Evolutionary conservation across 2,329 filamentous ascomycete species (phyloP).

Genomic region (Trichoderma brevicompactum): DNA sequence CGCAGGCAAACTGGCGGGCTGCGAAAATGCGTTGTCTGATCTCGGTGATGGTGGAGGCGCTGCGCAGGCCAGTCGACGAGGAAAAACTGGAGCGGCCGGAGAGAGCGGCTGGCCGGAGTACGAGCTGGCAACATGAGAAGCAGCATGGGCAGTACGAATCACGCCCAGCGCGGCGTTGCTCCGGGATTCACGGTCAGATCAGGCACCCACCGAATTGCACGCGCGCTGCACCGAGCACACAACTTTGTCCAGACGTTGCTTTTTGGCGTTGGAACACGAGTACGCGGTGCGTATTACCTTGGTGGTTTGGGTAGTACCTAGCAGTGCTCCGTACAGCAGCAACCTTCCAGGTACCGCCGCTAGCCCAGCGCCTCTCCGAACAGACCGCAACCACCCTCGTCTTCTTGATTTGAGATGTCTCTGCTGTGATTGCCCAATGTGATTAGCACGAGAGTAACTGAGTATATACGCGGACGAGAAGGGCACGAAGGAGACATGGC

Average conservation of each 20-base stretch:
- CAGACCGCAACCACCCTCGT: not conserved
- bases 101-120: not conserved
- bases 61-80: not conserved
- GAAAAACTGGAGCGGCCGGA: constrained; percentile 14
- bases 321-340: not conserved
- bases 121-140: not conserved
- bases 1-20: not conserved
- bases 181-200: constrained; percentile 14
- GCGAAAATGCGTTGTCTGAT: constrained; percentile 4
- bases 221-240: not conserved
- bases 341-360: not conserved
- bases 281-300: too few species aligned
- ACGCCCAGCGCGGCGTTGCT: not conserved
- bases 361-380: not conserved
- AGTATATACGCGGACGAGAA: too few species aligned
- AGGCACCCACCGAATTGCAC: constrained; percentile 16
- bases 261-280: not conserved
- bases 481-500: too few species aligned
- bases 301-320: too few species aligned
- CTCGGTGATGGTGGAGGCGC: not conserved
- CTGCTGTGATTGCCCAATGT: not conserved
- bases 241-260: too few species aligned
- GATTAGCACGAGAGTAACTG: not conserved
- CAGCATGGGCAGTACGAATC: constrained; percentile 4
- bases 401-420: not conserved